phyloP scores from a whole-genome alignment of 108 stramenopile species.

The Discostella stelligeroides region DNA sequence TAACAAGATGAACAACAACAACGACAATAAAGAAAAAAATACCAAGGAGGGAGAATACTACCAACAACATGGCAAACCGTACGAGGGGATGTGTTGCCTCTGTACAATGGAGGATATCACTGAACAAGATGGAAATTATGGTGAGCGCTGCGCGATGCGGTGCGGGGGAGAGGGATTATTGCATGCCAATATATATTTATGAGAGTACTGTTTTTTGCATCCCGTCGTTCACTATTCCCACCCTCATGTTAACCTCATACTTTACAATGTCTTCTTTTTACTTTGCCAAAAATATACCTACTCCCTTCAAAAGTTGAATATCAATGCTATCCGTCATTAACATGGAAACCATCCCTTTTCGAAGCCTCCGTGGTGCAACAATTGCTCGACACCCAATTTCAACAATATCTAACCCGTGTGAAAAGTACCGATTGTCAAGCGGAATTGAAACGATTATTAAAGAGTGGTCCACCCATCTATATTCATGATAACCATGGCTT shows the following conservation, averaged over 20 bases:
- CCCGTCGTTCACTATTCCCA: background rate
- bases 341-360: conserved; percentile 71
- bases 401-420: conserved; percentile 55
- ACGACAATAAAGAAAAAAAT: background rate
- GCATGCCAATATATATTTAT: background rate
- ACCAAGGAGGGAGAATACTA: background rate
- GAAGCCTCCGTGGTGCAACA: conserved; percentile 66
- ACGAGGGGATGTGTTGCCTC: conserved; percentile 68
- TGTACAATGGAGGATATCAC: conserved; percentile 87
- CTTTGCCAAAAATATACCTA: too few species aligned
- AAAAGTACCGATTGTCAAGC: conserved; percentile 86
- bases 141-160: conserved; percentile 28
- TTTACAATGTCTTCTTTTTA: background rate
- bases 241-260: background rate
- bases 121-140: conserved; percentile 75
- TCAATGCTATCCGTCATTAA: conserved; percentile 68
- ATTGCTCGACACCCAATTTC: conserved; percentile 58
- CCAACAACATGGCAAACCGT: conserved; percentile 56
- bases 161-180: background rate
- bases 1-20: background rate
- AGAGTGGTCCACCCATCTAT: conserved; percentile 76
- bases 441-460: conserved; percentile 69
- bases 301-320: too few species aligned
- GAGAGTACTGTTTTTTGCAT: background rate
- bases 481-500: conserved; percentile 68